phyloP scores from a whole-genome alignment of 176 grass and related monocot genomes.

The Aegilops longissima region DNA sequence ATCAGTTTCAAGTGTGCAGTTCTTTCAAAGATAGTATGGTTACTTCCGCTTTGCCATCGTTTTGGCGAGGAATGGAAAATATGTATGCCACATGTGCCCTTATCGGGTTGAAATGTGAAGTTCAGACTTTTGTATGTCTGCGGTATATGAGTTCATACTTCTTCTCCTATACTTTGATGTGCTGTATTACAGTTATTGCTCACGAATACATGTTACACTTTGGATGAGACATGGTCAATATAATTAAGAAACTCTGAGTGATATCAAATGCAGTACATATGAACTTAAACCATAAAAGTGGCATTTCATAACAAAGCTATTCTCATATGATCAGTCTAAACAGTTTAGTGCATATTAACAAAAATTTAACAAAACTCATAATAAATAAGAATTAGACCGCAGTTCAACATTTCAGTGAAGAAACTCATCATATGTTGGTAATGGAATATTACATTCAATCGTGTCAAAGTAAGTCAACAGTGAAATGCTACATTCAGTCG shows the following conservation, averaged over 20 bases:
- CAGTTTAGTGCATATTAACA: background rate
- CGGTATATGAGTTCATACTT: background rate
- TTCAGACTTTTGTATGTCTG: background rate
- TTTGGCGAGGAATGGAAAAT: background rate
- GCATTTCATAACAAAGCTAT: background rate
- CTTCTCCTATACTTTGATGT: background rate
- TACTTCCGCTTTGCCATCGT: background rate
- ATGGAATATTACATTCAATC: constrained; percentile 13
- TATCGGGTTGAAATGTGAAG: background rate
- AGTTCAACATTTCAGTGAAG: background rate
- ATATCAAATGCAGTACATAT: background rate
- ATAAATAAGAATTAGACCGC: too few species aligned
- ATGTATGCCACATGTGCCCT: background rate
- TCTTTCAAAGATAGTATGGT: background rate
- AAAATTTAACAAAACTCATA: background rate
- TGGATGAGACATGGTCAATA: background rate
- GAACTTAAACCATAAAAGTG: background rate
- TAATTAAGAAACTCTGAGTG: background rate
- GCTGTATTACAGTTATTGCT: background rate
- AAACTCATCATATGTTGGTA: background rate
- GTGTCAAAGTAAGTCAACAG: background rate
- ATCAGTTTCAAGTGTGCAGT: constrained; percentile 2
- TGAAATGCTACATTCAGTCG: background rate
- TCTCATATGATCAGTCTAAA: background rate
- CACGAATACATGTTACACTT: background rate